Evolutionary conservation across 176 grass and related monocot genomes (phyloP), one percentile per base, ranked within the genome.

Genomic region (Areca catechu): DNA sequence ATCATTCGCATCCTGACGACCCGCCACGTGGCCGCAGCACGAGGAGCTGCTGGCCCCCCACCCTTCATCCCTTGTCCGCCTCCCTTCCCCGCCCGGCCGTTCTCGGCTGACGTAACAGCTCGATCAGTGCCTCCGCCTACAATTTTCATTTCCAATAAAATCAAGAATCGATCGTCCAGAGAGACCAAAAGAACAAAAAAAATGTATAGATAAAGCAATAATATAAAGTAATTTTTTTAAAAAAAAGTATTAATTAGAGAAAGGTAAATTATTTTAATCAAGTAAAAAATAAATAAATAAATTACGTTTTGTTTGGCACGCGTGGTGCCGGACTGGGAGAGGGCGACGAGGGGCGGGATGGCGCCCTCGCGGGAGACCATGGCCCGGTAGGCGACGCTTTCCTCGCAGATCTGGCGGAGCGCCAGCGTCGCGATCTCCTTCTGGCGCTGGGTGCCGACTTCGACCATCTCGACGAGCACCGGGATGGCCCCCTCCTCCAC

Each of bases 341-440:
- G 9, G 9, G 59, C 27, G 28, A 61, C 29, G 59, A 61, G 59
- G 9, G 59, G 7, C 1, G 59, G 59, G 24, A 61, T 61, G 59
- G 59, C 59, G 7, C 59, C 59, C 59, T 61, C 59, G 27, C 43
- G 59, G 59, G 29, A 28, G 28, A 61, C 59, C 30, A 48, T 47
- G 7, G 30, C 20, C n/a, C 59, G 59, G 59, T 47, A 61, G 7
- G 15, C 28, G 9, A 34, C 59, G 59, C 28, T 61, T 34, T 61
- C 59, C 28, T 19, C 10, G 28, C 59, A 61, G 59, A 61, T 61
- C 29, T 48, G 24, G 59, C 18, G 20, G 30, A 61, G 59, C 5
- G 59, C 3, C 0, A 28, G 28, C 18, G 43, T 34, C 29, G 59
- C 59, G 59, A 61, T 61, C 18, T 61, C 59, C 59, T 61, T 61